Percentiles rank a stretch among this genome's conserved stretches.
These are phyloP conservation scores for Houttuynia cordata DNA, from an alignment of 164 flowering plant genomes.

Conservation along the genomic window DNA sequence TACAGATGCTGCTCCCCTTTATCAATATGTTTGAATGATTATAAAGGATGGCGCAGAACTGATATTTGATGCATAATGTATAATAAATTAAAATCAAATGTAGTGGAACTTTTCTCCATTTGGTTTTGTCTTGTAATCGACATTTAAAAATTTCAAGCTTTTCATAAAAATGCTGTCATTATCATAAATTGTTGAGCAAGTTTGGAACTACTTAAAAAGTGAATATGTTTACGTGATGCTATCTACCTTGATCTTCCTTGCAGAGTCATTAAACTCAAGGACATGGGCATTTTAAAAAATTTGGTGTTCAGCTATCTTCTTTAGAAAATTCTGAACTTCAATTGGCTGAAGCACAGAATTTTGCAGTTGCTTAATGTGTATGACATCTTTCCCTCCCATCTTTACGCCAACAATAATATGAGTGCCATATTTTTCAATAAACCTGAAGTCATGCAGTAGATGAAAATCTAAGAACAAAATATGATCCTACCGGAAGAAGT, in stretches of 20 bases:
- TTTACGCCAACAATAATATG: conserved; percentile 75
- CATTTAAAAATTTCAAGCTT: no score
- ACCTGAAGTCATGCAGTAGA: conserved; percentile 32
- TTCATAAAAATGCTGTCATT: no score
- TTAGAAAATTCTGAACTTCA: conserved; percentile 60
- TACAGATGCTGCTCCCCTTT: background rate
- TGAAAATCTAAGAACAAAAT: background rate
- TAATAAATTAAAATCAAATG: background rate
- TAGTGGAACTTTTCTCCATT: no score
- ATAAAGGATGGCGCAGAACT: background rate
- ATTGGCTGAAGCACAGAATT: conserved; percentile 46
- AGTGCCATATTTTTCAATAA: conserved; percentile 79
- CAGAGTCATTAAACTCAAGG: conserved; percentile 15
- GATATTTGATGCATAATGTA: no score
- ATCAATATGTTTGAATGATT: background rate
- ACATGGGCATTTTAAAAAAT: conserved; percentile 36
- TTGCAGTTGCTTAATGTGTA: conserved; percentile 60
- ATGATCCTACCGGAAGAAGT: background rate
- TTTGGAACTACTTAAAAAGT: no score
- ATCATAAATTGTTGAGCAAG: no score
- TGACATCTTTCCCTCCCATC: conserved; percentile 92
- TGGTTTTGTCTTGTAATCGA: no score
- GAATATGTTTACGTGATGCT: background rate
- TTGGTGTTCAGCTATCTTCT: conserved; percentile 55
- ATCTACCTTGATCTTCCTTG: conserved; percentile 46